phyloP scores from a whole-genome alignment of 495 filamentous ascomycete species.

The Penicillium paxilli region DNA sequence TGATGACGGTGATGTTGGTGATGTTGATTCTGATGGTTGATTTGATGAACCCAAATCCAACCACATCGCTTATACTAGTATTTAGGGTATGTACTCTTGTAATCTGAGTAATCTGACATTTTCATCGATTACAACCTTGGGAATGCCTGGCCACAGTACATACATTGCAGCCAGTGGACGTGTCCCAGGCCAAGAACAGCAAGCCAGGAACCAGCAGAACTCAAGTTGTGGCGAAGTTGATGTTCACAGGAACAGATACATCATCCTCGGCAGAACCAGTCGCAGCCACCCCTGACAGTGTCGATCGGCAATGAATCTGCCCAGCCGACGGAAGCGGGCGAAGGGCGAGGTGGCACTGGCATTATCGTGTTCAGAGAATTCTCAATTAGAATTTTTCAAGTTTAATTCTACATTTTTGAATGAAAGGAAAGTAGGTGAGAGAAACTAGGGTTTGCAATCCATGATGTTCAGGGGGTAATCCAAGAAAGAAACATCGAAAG shows the following conservation, averaged over 20 bases:
- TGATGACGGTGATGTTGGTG: no score
- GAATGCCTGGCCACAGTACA: no score
- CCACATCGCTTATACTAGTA: not conserved
- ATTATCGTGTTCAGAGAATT: no score
- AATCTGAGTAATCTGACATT: no score
- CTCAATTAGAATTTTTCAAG: no score
- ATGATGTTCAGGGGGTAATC: no score
- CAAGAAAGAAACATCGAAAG: not conserved
- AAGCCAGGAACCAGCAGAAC: not conserved
- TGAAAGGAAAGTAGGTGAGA: no score
- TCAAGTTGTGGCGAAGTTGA: not conserved
- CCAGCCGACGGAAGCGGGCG: not conserved
- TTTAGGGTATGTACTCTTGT: not conserved
- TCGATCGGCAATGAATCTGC: slow-evolving; percentile 15
- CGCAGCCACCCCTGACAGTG: slow-evolving; percentile 19
- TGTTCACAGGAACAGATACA: slow-evolving; percentile 15
- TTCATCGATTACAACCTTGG: no score
- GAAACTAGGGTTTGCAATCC: no score
- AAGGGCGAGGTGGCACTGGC: no score
- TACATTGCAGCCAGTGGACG: not conserved
- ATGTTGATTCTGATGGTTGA: not conserved
- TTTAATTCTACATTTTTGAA: no score
- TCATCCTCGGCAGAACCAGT: slow-evolving; percentile 23
- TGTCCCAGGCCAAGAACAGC: slow-evolving; percentile 1
- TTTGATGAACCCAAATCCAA: not conserved